Base-by-base conservation (phyloP, 345 rosid genomes). In the Eucalyptus grandis region DNA sequence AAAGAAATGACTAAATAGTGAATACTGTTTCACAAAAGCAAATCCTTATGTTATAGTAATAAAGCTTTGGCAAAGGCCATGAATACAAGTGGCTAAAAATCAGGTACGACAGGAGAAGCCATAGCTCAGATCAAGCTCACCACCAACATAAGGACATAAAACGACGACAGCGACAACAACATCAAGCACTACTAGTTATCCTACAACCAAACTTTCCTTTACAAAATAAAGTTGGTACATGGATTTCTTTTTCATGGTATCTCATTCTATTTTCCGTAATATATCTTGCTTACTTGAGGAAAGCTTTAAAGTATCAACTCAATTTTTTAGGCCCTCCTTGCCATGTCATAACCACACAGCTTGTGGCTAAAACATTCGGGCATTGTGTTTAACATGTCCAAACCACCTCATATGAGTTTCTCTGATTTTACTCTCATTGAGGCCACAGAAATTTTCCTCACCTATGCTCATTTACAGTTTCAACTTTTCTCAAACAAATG, bases 1-100 rank as follows among this genome's bases (percentile, higher is more conserved):
- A 87, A 49, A 90, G 54, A 94, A 92, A 90, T 69, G 40, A 90
- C 87, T 51, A 88, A 88, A 54, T 22, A 86, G 62, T 31, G 88
- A 46, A 86, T 26, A 86, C 7, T 43, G 30, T 31, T 50, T 86
- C 88, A 31, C 88, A 86, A 51, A 50, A 77, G 85, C 30, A 77
- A 77, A 37, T 6, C 47, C 47, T 77, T 40, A 11, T 40, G 3
- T 77, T 77, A 77, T 40, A 77, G 24, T 40, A 21, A 77, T 40
- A 40, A 21, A 43, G 85, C 47, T 77, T 77, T 40, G 11, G 47
- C 47, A 40, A 77, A 77, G 85, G 85, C 30, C 47, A 77, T 8
- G 37, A 77, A 15, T 40, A 40, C 83, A 77, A 6, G 47, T 44
- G 5, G 30, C 83, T 77, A 77, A 37, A 77, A 77, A 77, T 37